Base-by-base conservation (phyloP, 1,284 basidiomycete species). In the Porogramme epimiltina region DNA sequence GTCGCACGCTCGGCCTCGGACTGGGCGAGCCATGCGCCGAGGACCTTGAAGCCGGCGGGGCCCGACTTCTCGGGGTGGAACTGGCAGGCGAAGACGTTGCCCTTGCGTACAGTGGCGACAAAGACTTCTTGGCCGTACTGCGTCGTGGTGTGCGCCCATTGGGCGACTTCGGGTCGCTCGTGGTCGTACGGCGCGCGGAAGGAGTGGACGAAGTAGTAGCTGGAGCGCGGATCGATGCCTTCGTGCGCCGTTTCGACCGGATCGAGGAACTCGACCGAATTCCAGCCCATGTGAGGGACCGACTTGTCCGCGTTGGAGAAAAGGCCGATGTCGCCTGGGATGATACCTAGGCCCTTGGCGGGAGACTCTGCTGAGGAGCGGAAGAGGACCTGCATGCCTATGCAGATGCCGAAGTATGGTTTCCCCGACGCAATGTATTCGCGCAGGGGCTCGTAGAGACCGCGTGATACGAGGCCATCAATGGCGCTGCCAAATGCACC, bases 41-140 rank as follows among this genome's bases (percentile, higher is more conserved):
- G 78, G 40, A 98, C 79, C 40, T 81, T 78, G 41, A 99, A 80
- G 13, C 97, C 97, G 1, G 93, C 93, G n/a, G 78, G 74, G 15
- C 97, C 96, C 2, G 93, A 96, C 73, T 99, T 99, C 71, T 99
- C 97, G 9, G 97, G 97, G 74, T 99, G 97, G 75, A 98, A 99
- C 71, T 99, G 97, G 16, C 90, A 91, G 18, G 85, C 97, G 69
- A 96, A 98, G 46, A 98, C 82, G 68, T 96, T 98, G 36, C 83
- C 87, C 59, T 83, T 85, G 62, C 87, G 86, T 13, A 99, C 84
- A 8, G 85, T 83, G 16, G 95, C 91, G 52, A 98, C 76, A 72
- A 98, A 99, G n/a, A 91, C 73, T 72, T 99, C 94, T 54, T 85
- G 80, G 19, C 96, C 97, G 70, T 99, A 99, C 71, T 96, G 90